A percentile compares a stretch with the other conserved stretches of the same genome.
Evolutionary conservation across 2,329 filamentous ascomycete genomes (phyloP).

Genomic region (Orbilia ellipsospora): DNA sequence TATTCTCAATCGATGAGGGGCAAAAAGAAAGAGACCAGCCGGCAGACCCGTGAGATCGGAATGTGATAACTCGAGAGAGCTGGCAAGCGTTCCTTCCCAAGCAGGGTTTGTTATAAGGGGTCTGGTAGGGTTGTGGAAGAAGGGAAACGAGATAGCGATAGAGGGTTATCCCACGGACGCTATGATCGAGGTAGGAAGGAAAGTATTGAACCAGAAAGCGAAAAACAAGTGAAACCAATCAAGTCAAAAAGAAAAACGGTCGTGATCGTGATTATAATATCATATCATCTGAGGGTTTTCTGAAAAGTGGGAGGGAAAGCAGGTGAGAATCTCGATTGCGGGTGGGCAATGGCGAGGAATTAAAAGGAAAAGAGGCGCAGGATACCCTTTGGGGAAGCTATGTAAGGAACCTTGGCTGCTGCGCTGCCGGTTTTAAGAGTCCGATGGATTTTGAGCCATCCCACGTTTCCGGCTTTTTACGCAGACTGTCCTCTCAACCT

Average conservation of each 20-base stretch:
- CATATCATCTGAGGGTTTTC: slow-evolving; percentile 22
- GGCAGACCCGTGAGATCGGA: slow-evolving; percentile 54
- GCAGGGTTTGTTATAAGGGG: slow-evolving; percentile 14
- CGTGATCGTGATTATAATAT: neutral
- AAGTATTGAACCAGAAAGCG: slow-evolving; percentile 25
- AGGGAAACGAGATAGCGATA: slow-evolving; percentile 53
- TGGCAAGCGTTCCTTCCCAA: slow-evolving; percentile 37
- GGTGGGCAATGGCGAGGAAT: slow-evolving; percentile 50
- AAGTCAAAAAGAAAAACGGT: neutral
- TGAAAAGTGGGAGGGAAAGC: slow-evolving; percentile 44
- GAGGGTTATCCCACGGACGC: slow-evolving; percentile 19
- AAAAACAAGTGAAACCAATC: slow-evolving; percentile 5
- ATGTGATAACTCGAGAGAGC: slow-evolving; percentile 9
- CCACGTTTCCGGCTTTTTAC: slow-evolving; percentile 50
- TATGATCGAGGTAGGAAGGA: slow-evolving; percentile 53
- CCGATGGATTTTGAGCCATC: slow-evolving; percentile 21
- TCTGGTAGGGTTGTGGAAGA: slow-evolving; percentile 34
- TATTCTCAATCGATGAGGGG: slow-evolving; percentile 38
- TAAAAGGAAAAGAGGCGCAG: slow-evolving; percentile 56
- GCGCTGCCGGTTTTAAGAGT: slow-evolving; percentile 33
- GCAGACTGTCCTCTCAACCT: neutral
- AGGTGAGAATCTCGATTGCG: slow-evolving; percentile 45
- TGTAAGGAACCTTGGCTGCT: slow-evolving; percentile 41
- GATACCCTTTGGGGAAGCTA: slow-evolving; percentile 41
- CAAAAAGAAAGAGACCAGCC: slow-evolving; percentile 37